phyloP scores from a whole-genome alignment of 768 basidiomycete genomes.

The Hemileccinum impolitum region DNA sequence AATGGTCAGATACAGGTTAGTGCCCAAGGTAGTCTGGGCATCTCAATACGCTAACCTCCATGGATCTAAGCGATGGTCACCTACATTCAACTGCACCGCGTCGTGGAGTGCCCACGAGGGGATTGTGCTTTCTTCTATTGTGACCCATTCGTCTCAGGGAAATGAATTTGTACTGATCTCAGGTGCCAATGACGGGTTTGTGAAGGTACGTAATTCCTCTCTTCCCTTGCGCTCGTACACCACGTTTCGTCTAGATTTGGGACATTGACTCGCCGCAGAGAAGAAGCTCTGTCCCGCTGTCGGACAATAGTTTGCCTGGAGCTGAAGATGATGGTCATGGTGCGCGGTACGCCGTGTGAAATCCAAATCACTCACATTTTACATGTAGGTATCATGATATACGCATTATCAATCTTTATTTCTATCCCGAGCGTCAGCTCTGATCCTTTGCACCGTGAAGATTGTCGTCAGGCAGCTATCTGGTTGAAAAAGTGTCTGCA shows the following conservation, averaged over 20 bases:
- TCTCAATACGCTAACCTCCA: background rate
- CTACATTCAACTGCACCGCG: conserved; percentile 80
- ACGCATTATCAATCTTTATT: conserved; percentile 81
- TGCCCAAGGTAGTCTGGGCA: background rate
- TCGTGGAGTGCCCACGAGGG: conserved; percentile 81
- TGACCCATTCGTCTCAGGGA: conserved; percentile 38
- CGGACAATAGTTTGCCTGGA: conserved; percentile 2
- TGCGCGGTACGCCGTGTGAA: background rate
- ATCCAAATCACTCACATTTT: conserved; percentile 2
- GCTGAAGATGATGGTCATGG: conserved; percentile 23
- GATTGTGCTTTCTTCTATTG: conserved; percentile 76
- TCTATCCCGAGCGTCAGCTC: conserved; percentile 85
- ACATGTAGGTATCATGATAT: conserved; percentile 62
- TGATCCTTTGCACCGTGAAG: conserved; percentile 62
- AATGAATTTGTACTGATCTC: conserved; percentile 51
- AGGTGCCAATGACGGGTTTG: conserved; percentile 80
- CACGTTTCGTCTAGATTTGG: conserved; percentile 45
- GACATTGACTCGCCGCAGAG: conserved; percentile 36
- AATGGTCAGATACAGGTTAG: conserved; percentile 68
- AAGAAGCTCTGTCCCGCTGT: background rate
- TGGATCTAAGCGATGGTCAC: conserved; percentile 64
- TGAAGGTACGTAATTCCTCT: conserved; percentile 56
- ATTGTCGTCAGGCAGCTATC: conserved; percentile 92
- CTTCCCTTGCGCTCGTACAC: background rate
- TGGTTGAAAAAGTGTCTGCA: conserved; percentile 87